Base-by-base conservation (phyloP, 2,329 filamentous ascomycete species). In the Tolypocladium inflatum region DNA sequence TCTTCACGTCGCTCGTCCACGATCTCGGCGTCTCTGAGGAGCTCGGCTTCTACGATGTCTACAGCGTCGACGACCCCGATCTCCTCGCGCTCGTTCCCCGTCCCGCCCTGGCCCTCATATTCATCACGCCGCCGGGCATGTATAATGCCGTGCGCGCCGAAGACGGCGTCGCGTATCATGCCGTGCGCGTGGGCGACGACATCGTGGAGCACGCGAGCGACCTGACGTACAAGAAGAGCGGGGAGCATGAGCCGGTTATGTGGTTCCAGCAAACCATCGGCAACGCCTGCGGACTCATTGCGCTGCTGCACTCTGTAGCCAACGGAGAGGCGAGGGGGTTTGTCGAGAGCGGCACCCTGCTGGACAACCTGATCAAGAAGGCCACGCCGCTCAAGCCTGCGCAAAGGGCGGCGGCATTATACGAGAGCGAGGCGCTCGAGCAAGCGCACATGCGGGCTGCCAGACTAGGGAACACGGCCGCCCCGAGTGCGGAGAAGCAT, bases 191-290 rank as follows among this genome's bases (percentile, higher is more conserved):
- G 23, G 62, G 65, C 42, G 67, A 69, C 21, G 63, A 67, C 57
- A 66, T 62, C 2, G 55, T 62, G 7, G 61, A 65, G 33, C 58
- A 59, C 6, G 59, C 63, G 15, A 56, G 68, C 6, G 62, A 66
- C 11, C 41, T 69, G 37, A 69, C 69, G 1, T 75, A 76, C 61
- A 59, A 67, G 39, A 67, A 68, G 26, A 61, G 63, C 9, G 72
- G 72, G 2, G 64, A 66, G 6, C 69, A 73, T 0, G 88, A 92
- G 64, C 82, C 88, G 8, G 84, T 92, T 1, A 76, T 90, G 21
- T 95, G 90, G 90, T 94, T 91, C 75, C 86, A 86, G 67, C 90
- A 95, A 72, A 94, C 89, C 0, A 94, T 95, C 65, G 82, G 85
- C 59, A 87, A 94, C 68, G 88, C 90, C 1, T 95, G 90, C 68